Base-by-base conservation (phyloP, 768 basidiomycete species). In the Suillus sp. region DNA sequence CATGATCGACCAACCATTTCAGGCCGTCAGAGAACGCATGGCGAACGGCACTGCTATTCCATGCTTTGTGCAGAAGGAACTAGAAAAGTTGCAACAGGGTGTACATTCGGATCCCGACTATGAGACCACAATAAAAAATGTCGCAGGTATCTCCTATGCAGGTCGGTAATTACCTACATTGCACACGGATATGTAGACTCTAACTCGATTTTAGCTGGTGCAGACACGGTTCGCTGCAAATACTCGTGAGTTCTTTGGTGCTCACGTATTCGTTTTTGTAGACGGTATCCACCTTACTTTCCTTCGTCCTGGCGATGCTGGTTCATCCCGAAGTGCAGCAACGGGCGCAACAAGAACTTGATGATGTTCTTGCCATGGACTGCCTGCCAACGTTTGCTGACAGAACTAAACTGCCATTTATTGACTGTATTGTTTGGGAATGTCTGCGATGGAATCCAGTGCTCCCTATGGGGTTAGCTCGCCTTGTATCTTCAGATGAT, bases 231-330 rank as follows among this genome's bases (percentile, higher is more conserved):
- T 48, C 43, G 70, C 56, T 40, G 22, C 60, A 20, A 25, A 53
- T 61, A 50, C 32, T 62, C 69, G 72, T 72, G 59, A 75, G 74
- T 2, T 70, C 74, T 9, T 74, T 69, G 30, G 40, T 57, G 27
- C n/a, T 38, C n/a, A 53, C 64, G 67, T 45, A 71, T 34, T 42
- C 30, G 4, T 38, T 35, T 48, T 55, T 30, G 16, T 40, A 87
- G 86, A 86, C 84, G 3, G 77, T 82, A 14, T 80, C 83, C 16
- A 75, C 81, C 16, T 70, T 86, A 43, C 75, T 80, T 43, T 77
- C 79, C 4, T 86, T 87, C 68, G 64, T 84, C 30, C 78, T 86
- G 13, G 81, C 84, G 4, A 85, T 87, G 83, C 74, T 83, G 53
- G 75, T 82, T 35, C 69, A 85, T 69, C 86, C 86, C 20, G 74